Evolutionary conservation across 306 rosid genomes (phyloP).

Genomic region (Quillaja saponaria): DNA sequence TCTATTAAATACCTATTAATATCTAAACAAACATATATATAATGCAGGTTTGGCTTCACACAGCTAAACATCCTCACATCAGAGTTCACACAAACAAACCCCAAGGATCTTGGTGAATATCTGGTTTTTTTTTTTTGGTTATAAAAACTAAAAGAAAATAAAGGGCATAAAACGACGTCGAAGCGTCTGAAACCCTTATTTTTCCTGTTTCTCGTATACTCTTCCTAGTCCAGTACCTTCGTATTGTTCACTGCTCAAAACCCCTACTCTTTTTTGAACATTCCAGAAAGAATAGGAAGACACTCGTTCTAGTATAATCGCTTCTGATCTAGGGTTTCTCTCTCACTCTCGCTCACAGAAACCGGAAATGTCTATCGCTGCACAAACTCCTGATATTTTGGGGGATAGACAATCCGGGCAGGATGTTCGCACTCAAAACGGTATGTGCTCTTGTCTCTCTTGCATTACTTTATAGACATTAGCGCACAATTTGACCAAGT

Average conservation of each 20-base stretch:
- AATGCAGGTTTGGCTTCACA: too few relatives aligned
- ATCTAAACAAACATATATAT: too few relatives aligned
- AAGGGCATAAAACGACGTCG: slow-evolving; percentile 25
- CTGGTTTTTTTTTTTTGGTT: too few relatives aligned
- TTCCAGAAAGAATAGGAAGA: background rate
- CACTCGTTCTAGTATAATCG: background rate
- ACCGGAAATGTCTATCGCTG: slow-evolving; percentile 49
- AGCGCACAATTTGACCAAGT: background rate
- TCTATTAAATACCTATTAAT: too few relatives aligned
- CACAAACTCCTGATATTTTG: slow-evolving; percentile 74
- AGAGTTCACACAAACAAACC: too few relatives aligned
- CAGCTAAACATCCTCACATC: too few relatives aligned
- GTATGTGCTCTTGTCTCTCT: slow-evolving; percentile 32
- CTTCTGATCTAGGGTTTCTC: slow-evolving; percentile 28
- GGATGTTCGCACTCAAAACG: slow-evolving; percentile 96
- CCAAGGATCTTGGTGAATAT: too few relatives aligned
- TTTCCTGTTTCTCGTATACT: background rate
- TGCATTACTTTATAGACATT: background rate
- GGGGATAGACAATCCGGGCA: slow-evolving; percentile 94
- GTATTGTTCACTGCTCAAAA: background rate
- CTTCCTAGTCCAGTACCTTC: background rate
- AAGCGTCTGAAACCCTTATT: slow-evolving; percentile 10
- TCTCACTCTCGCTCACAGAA: background rate
- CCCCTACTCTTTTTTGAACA: slow-evolving; percentile 11
- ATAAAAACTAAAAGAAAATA: background rate